Base-by-base conservation (phyloP, 371 early-diverging fungal species). In the Zopfochytrium polystomum region DNA sequence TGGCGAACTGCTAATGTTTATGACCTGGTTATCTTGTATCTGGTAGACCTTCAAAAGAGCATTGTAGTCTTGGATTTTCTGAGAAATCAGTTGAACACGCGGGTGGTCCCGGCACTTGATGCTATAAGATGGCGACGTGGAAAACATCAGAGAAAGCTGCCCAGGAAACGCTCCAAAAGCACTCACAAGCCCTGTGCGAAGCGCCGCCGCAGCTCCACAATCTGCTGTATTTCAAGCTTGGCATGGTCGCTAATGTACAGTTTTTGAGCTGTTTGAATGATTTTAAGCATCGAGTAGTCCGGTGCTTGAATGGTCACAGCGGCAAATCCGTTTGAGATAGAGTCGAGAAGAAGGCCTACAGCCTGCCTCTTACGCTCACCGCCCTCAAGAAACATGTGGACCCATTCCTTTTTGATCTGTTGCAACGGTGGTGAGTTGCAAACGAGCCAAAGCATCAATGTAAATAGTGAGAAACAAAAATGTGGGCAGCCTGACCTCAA, bases 11-110 rank as follows among this genome's bases (percentile, higher is more conserved):
- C 78, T 77, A 51, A 87, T 90, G 20, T 83, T 85, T 22, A 90
- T 85, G 27, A 97, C 98, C 78, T 98, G 95, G 73, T 96, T 96
- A 67, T 98, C 98, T 13, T 86, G 85, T 35, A 98, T 76, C 4
- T 98, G 96, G 66, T 92, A 91, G 71, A 91, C 89, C 47, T 84
- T 85, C 32, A 98, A 78, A 56, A 89, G 74, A 60, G 84, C 81
- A 66, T 96, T 95, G 77, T 98, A 98, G 11, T 86, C 87, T 62
- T 83, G 66, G n/a, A 98, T 87, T 26, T 50, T 59, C 15, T 59
- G 33, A 13, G 58, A 62, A 25, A 70, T 54, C 9, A 63, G 65
- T 38, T 63, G 49, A 20, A 96, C 90, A 26, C 82, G 83, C 6
- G 92, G 91, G 67, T 91, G 80, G 65, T 90, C 87, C 68, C 86